phyloP scores from a whole-genome alignment of 306 rosid genomes.

The Trifolium pratense region DNA sequence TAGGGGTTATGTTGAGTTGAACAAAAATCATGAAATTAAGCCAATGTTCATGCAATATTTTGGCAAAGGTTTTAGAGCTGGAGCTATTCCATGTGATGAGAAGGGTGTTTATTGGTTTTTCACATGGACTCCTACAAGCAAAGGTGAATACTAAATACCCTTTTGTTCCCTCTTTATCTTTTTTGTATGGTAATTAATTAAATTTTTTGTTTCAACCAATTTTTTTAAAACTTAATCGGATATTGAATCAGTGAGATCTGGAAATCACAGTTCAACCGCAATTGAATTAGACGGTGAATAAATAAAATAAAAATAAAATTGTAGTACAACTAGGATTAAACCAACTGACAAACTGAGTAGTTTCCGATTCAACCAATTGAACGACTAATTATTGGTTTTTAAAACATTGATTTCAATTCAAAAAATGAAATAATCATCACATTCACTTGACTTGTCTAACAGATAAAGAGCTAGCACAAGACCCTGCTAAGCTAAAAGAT shows the following conservation, averaged over 20 bases:
- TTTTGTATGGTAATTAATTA: no score
- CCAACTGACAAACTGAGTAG: no score
- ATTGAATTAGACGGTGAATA: no score
- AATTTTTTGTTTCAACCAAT: no score
- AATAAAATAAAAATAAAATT: no score
- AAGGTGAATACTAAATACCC: conserved; percentile 47
- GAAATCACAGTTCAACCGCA: no score
- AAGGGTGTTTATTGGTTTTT: conserved; percentile 65
- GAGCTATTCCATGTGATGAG: conserved; percentile 59
- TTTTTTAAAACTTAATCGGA: neutral
- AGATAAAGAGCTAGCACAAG: conserved; percentile 53
- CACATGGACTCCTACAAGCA: conserved; percentile 56
- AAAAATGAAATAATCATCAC: neutral
- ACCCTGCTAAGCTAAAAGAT: conserved; percentile 53
- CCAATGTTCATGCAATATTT: conserved; percentile 49
- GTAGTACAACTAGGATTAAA: no score
- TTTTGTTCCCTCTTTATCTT: no score
- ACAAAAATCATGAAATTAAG: conserved; percentile 45
- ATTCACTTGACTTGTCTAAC: neutral
- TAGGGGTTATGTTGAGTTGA: conserved; percentile 51
- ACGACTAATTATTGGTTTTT: no score
- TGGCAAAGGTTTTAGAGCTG: conserved; percentile 64
- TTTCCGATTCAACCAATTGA: no score
- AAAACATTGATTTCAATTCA: neutral
- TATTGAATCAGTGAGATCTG: neutral